Conservation (phyloP, 805 yeast species). For the Candida endomychidarum region DNA sequence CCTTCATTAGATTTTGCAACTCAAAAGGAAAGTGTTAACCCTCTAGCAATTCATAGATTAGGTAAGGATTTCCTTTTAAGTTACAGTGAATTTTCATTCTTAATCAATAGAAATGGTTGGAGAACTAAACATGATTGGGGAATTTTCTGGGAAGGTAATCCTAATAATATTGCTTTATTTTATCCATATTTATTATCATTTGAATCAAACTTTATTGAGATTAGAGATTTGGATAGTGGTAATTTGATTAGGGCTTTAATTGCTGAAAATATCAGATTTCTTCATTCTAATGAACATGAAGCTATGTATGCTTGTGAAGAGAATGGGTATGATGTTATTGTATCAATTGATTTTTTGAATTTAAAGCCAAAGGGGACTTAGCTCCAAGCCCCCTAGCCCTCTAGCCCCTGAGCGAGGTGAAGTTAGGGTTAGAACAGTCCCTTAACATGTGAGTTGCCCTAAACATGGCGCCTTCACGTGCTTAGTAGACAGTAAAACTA, state of each 20-base stretch:
- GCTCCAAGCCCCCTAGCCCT: too few relatives aligned
- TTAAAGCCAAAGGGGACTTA: conserved; percentile 46
- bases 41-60: conserved; percentile 87
- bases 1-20: conserved; percentile 94
- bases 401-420: too few relatives aligned
- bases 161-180: conserved; percentile 88
- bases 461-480: too few relatives aligned
- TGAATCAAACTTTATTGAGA: conserved; percentile 87
- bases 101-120: conserved; percentile 96
- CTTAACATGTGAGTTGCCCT: too few relatives aligned
- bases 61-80: conserved; percentile 85
- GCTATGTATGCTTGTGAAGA: conserved; percentile 91
- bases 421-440: too few relatives aligned
- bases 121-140: conserved; percentile 91
- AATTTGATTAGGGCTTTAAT: conserved; percentile 83
- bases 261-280: conserved; percentile 86
- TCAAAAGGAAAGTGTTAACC: conserved; percentile 73
- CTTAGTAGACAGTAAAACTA: too few relatives aligned
- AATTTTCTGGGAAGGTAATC: conserved; percentile 95
- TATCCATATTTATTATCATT: conserved; percentile 92
- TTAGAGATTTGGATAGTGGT: conserved; percentile 85
- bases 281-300: conserved; percentile 90
- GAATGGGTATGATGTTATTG: conserved; percentile 87
- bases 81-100: conserved; percentile 91
- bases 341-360: conserved; percentile 86